Percentiles rank a stretch among this genome's conserved stretches.
These are phyloP conservation scores for Lodderomyces metapsilosis DNA, from an alignment of 1,139 yeast species.

Conservation along the genomic window DNA sequence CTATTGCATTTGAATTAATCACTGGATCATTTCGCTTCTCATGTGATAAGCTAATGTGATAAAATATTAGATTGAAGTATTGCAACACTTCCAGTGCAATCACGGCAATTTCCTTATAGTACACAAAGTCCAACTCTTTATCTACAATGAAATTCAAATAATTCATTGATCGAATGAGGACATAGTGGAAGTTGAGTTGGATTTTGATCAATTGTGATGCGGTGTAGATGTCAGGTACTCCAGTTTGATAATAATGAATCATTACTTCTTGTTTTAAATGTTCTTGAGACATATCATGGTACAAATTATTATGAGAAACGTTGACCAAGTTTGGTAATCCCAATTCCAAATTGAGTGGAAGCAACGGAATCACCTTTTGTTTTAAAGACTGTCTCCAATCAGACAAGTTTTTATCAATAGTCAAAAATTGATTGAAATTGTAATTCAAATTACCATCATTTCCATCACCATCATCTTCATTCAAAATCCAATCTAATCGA, in stretches of 20 bases:
- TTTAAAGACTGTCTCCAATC: slow-evolving; percentile 45
- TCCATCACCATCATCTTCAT: slow-evolving; percentile 52
- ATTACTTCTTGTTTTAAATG: slow-evolving; percentile 33
- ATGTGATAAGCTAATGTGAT: slow-evolving; percentile 27
- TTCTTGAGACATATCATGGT: slow-evolving; percentile 27
- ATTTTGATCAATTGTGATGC: slow-evolving; percentile 43
- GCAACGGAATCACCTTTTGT: slow-evolving; percentile 26
- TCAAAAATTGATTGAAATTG: slow-evolving; percentile 44
- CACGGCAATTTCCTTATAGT: slow-evolving; percentile 35
- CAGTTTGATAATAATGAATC: slow-evolving; percentile 29
- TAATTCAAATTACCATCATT: slow-evolving; percentile 51
- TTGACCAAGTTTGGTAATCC: slow-evolving; percentile 32
- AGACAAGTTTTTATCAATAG: slow-evolving; percentile 43
- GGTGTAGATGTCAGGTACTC: slow-evolving; percentile 41
- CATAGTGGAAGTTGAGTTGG: slow-evolving; percentile 46
- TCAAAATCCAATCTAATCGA: slow-evolving; percentile 43
- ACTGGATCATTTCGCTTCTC: slow-evolving; percentile 19
- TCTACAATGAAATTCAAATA: slow-evolving; percentile 48
- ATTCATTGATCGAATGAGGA: slow-evolving; percentile 44
- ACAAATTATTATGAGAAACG: slow-evolving; percentile 27
- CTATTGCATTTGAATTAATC: slow-evolving; percentile 24
- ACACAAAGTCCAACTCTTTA: slow-evolving; percentile 38
- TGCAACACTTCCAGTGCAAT: slow-evolving; percentile 41
- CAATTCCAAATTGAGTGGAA: slow-evolving; percentile 34
- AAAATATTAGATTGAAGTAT: slow-evolving; percentile 39